These are phyloP conservation scores for Luffa acutangula DNA, from an alignment of 306 rosid genomes.

Conservation along the genomic window DNA sequence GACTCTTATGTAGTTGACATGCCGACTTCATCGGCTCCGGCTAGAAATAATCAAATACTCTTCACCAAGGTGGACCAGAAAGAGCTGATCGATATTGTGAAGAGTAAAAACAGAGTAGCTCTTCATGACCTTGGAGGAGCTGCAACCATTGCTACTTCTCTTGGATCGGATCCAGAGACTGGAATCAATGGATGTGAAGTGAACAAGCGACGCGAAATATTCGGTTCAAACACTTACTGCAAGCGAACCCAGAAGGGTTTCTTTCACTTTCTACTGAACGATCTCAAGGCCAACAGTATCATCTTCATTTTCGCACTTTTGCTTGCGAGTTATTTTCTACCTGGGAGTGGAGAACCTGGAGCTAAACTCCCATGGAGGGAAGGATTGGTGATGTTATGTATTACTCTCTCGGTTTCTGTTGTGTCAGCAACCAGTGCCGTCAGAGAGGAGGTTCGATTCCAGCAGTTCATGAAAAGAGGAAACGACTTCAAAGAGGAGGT, in stretches of 20 bases:
- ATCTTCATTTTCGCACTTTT: conserved; percentile 50
- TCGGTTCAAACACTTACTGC: conserved; percentile 62
- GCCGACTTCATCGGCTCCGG: too few relatives aligned
- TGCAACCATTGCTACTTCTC: conserved; percentile 26
- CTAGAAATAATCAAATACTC: not conserved
- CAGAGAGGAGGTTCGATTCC: conserved; percentile 69
- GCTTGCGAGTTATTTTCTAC: conserved; percentile 27
- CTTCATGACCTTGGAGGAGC: conserved; percentile 30
- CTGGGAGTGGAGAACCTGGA: too few relatives aligned
- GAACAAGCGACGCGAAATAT: conserved; percentile 16
- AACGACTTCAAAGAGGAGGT: conserved; percentile 52
- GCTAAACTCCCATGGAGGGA: conserved; percentile 32
- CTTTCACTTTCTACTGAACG: conserved; percentile 45
- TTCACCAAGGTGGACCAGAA: conserved; percentile 15
- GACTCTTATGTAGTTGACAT: too few relatives aligned
- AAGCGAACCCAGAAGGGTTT: conserved; percentile 55
- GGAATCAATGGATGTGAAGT: conserved; percentile 40
- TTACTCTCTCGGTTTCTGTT: not conserved
- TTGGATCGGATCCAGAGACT: conserved; percentile 25
- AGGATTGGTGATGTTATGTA: conserved; percentile 45
- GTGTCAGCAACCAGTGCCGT: conserved; percentile 66
- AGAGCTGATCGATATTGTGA: conserved; percentile 31
- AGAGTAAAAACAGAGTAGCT: conserved; percentile 26
- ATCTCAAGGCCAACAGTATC: conserved; percentile 54
- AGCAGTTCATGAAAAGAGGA: conserved; percentile 60